Conservation (phyloP, 2,329 filamentous ascomycete species). For the Didymella exigua region DNA sequence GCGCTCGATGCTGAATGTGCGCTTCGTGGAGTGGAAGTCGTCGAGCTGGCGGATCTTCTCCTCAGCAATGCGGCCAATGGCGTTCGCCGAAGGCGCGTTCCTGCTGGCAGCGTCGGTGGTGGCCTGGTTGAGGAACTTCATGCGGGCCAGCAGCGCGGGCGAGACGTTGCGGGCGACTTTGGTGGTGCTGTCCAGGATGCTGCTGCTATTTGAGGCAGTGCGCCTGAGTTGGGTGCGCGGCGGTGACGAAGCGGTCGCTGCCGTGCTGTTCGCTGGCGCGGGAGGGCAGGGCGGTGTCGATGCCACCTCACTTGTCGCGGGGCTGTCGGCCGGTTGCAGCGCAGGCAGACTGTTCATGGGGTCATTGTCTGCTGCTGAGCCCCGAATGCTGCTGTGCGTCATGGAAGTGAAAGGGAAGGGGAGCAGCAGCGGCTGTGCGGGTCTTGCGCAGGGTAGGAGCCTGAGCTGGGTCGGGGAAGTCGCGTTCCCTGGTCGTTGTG, state of each 20-base stretch:
- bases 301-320: constrained; percentile 25
- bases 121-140: constrained; percentile 51
- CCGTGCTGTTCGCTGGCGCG: constrained; percentile 29
- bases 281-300: constrained; percentile 14
- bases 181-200: constrained; percentile 28
- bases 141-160: constrained; percentile 52
- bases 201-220: constrained; percentile 18
- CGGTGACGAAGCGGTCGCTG: constrained; percentile 19
- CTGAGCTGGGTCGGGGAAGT: constrained; percentile 15
- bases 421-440: constrained; percentile 21
- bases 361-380: constrained; percentile 28
- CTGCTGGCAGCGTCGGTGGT: constrained; percentile 46
- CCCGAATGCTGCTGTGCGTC: constrained; percentile 27
- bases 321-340: constrained; percentile 29
- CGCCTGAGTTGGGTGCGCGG: constrained; percentile 21
- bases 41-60: constrained; percentile 73
- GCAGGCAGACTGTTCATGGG: constrained; percentile 32
- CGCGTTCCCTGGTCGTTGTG: constrained; percentile 11
- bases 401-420: constrained; percentile 13
- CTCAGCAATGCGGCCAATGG: constrained; percentile 72
- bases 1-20: constrained; percentile 63
- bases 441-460: constrained; percentile 9
- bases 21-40: constrained; percentile 62
- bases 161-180: constrained; percentile 49
- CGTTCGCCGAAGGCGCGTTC: constrained; percentile 19